Conservation (phyloP, 2,329 filamentous ascomycete species). For the Ramularia endophylla region DNA sequence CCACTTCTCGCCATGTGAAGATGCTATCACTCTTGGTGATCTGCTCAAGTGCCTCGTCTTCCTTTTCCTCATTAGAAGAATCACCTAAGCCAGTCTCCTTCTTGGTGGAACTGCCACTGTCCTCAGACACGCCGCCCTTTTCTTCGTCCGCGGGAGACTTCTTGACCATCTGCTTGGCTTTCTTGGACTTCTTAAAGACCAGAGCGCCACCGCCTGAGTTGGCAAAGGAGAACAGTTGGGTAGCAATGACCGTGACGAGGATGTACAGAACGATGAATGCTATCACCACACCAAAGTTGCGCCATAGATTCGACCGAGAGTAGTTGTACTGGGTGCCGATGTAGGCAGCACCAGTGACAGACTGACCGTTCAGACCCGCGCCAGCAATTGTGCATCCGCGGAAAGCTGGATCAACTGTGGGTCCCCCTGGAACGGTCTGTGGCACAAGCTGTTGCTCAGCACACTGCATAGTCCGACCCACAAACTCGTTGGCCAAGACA, state of each 20-base stretch:
- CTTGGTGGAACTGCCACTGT: slow-evolving; percentile 29
- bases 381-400: slow-evolving; percentile 60
- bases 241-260: slow-evolving; percentile 61
- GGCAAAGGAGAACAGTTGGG: slow-evolving; percentile 61
- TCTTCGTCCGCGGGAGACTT: slow-evolving; percentile 52
- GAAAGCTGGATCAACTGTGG: slow-evolving; percentile 48
- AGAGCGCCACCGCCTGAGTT: slow-evolving; percentile 60
- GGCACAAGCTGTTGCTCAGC: slow-evolving; percentile 55
- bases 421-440: slow-evolving; percentile 55
- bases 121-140: slow-evolving; percentile 36
- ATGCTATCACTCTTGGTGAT: slow-evolving; percentile 55
- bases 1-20: slow-evolving; percentile 66
- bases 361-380: slow-evolving; percentile 45
- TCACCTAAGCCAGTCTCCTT: slow-evolving; percentile 25
- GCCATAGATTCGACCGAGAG: slow-evolving; percentile 54
- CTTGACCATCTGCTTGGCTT: slow-evolving; percentile 49
- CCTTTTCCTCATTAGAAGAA: slow-evolving; percentile 26
- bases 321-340: slow-evolving; percentile 52
- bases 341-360: slow-evolving; percentile 51
- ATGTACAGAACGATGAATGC: slow-evolving; percentile 72
- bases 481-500: slow-evolving; percentile 62
- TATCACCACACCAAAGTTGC: slow-evolving; percentile 72
- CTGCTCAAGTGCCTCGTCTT: slow-evolving; percentile 40
- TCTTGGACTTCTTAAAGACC: slow-evolving; percentile 64
- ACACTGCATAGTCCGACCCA: slow-evolving; percentile 53